These are phyloP conservation scores for Parvularia atlantis DNA, from an alignment of 78 protist genomes.

Conservation along the genomic window DNA sequence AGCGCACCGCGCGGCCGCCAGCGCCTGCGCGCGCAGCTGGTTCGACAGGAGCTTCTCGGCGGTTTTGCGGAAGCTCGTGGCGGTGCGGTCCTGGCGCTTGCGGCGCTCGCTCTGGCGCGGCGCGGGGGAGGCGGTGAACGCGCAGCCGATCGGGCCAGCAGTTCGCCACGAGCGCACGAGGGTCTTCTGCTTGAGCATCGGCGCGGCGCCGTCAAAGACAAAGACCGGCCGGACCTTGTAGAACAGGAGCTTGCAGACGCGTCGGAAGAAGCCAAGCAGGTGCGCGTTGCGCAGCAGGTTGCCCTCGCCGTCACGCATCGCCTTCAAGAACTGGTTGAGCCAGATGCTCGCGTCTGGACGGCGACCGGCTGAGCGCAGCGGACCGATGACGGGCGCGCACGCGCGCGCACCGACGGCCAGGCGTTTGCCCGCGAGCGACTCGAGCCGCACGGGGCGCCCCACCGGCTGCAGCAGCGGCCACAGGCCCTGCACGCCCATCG, in stretches of 20 bases:
- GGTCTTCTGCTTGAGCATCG: constrained; percentile 17
- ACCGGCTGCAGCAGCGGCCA: constrained; percentile 46
- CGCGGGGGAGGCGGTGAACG: no score
- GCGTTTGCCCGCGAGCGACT: constrained; percentile 9
- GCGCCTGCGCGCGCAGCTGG: no score
- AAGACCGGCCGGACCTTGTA: constrained; percentile 37
- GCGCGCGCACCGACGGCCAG: constrained; percentile 45
- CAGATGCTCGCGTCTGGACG: constrained; percentile 55
- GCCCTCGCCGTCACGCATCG: constrained; percentile 29
- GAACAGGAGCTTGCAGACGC: constrained; percentile 35
- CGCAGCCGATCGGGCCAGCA: no score
- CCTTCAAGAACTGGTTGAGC: constrained; percentile 42
- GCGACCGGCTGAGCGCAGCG: constrained; percentile 2
- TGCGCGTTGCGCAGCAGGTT: constrained; percentile 37
- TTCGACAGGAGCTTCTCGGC: background rate
- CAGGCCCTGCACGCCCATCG: constrained; percentile 60
- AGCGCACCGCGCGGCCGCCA: no score
- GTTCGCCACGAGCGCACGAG: background rate
- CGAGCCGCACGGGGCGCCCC: constrained; percentile 22
- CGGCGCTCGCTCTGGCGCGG: no score
- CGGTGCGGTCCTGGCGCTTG: background rate
- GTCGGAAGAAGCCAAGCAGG: constrained; percentile 35
- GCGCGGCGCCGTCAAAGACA: constrained; percentile 58
- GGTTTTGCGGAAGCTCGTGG: background rate
- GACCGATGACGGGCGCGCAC: no score